These are phyloP conservation scores for Naganishia liquefaciens DNA, from an alignment of 1,284 basidiomycete genomes.

Conservation along the genomic window DNA sequence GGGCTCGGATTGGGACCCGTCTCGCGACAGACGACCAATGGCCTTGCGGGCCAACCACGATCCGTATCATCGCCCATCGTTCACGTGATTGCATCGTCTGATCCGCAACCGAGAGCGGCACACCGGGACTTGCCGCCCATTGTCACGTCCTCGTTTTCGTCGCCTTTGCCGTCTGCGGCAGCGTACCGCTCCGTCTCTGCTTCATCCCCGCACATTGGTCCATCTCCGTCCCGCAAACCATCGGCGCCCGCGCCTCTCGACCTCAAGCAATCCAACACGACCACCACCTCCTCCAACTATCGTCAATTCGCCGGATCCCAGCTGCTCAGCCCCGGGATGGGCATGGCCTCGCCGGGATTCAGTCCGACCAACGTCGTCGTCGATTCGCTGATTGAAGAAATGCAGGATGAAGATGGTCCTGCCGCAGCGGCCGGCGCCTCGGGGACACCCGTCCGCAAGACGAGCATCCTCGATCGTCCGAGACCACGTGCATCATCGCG, in stretches of 20 bases:
- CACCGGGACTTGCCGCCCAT: slow-evolving; percentile 19
- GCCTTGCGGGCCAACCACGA: background rate
- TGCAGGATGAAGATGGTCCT: slow-evolving; percentile 19
- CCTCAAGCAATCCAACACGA: slow-evolving; percentile 3
- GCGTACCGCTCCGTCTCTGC: slow-evolving; percentile 9
- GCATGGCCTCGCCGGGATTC: slow-evolving; percentile 13
- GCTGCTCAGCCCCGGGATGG: slow-evolving; percentile 13
- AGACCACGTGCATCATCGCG: slow-evolving; percentile 10
- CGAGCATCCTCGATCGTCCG: slow-evolving; percentile 18
- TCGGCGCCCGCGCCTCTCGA: slow-evolving; percentile 6
- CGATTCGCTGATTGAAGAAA: slow-evolving; percentile 29
- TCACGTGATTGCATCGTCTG: slow-evolving; percentile 11
- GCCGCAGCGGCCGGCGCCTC: no score
- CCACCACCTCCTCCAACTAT: no score
- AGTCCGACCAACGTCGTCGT: slow-evolving; percentile 27
- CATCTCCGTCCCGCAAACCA: background rate
- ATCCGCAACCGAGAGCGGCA: background rate
- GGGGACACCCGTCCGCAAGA: slow-evolving; percentile 1
- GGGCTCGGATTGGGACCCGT: slow-evolving; percentile 15
- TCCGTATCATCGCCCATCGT: slow-evolving; percentile 15
- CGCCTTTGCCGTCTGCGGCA: no score
- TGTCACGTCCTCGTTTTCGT: background rate
- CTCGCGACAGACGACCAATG: background rate
- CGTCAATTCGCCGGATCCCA: slow-evolving; percentile 1
- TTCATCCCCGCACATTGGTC: background rate